These are phyloP conservation scores for Paraconiothyrium sp. DNA, from an alignment of 2,329 filamentous ascomycete species.

Conservation along the genomic window DNA sequence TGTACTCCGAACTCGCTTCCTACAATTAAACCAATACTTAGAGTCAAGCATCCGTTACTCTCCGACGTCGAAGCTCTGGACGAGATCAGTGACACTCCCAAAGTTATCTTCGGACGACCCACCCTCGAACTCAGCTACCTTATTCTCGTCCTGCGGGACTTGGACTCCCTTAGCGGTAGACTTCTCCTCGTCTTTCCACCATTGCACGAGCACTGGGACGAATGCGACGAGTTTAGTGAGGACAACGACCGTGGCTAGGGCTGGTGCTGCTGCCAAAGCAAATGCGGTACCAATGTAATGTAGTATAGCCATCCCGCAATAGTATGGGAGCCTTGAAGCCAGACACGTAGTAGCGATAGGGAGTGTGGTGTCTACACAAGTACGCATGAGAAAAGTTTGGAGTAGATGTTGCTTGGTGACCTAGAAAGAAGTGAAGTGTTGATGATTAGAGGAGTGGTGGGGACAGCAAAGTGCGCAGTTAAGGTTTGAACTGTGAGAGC, in stretches of 20 bases:
- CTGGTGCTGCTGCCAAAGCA: background rate
- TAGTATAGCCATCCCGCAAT: background rate
- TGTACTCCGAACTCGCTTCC: too few relatives aligned
- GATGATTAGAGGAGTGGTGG: background rate
- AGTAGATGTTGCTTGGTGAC: background rate
- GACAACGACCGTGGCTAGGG: background rate
- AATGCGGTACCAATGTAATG: background rate
- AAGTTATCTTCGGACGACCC: background rate
- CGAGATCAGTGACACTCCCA: background rate
- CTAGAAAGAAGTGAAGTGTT: background rate
- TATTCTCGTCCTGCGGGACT: background rate
- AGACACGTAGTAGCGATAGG: background rate
- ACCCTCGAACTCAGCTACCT: background rate
- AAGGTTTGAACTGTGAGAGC: background rate
- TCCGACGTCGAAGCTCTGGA: background rate
- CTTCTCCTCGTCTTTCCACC: background rate
- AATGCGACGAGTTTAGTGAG: background rate
- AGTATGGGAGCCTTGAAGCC: background rate
- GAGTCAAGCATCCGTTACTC: background rate
- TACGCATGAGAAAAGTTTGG: background rate
- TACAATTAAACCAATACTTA: background rate
- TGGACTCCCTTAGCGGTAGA: background rate
- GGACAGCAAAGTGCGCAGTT: background rate
- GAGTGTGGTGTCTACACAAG: background rate
- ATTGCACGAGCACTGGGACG: background rate